These are phyloP conservation scores for Rhynchospora breviuscula DNA, from an alignment of 176 grass and related monocot species.

Conservation along the genomic window DNA sequence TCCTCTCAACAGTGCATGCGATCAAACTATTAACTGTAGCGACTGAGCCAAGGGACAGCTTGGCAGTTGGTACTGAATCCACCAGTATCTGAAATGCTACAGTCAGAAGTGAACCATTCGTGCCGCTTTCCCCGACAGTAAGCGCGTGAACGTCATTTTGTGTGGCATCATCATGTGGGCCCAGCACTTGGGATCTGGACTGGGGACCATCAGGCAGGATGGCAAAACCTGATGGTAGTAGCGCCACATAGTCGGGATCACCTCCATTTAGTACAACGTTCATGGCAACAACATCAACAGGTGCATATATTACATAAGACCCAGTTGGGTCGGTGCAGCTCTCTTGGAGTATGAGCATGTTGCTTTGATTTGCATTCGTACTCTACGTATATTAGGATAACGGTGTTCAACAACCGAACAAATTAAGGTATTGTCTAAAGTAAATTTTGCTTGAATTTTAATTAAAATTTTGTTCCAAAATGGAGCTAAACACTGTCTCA, in stretches of 20 bases:
- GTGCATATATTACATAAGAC: conserved; percentile 75
- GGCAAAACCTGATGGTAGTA: conserved; percentile 72
- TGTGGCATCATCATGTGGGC: conserved; percentile 8
- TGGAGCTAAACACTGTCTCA: background rate
- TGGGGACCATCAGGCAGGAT: conserved; percentile 65
- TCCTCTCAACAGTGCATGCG: conserved; percentile 74
- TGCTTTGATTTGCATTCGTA: conserved; percentile 66
- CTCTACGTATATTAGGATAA: conserved; percentile 35
- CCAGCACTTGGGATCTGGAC: background rate
- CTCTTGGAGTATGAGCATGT: conserved; percentile 90
- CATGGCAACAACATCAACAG: conserved; percentile 77
- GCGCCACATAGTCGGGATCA: conserved; percentile 65
- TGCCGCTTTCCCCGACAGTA: conserved; percentile 17
- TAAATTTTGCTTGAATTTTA: background rate
- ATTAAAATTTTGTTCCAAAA: background rate
- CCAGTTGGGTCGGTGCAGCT: conserved; percentile 64
- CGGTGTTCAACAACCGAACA: background rate
- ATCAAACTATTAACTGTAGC: conserved; percentile 85
- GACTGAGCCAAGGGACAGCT: conserved; percentile 78
- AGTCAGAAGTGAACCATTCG: conserved; percentile 58
- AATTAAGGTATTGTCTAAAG: background rate
- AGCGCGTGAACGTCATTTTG: conserved; percentile 15
- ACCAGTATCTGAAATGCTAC: conserved; percentile 92
- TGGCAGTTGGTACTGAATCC: conserved; percentile 71
- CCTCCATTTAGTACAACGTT: conserved; percentile 77